These are phyloP conservation scores for Candida taoyuanica DNA, from an alignment of 805 yeast genomes.

Conservation along the genomic window DNA sequence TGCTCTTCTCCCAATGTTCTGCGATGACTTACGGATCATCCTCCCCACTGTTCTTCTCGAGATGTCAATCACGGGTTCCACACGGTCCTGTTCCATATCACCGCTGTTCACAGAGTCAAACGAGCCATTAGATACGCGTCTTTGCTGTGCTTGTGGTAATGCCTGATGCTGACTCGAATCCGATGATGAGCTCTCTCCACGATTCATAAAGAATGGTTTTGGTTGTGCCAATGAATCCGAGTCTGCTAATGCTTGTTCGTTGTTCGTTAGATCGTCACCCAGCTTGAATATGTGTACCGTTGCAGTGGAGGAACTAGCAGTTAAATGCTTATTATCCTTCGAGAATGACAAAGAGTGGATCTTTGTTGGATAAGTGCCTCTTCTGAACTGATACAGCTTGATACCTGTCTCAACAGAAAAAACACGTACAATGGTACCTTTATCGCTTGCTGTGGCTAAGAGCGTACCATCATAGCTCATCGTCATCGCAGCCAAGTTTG, in stretches of 20 bases:
- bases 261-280: constrained; percentile 29
- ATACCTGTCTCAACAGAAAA: constrained; percentile 60
- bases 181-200: constrained; percentile 23
- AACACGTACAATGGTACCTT: constrained; percentile 74
- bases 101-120: constrained; percentile 24
- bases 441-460: constrained; percentile 70
- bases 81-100: constrained; percentile 16
- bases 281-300: constrained; percentile 90
- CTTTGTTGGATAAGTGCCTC: constrained; percentile 81
- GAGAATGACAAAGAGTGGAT: constrained; percentile 77
- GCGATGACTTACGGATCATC: constrained; percentile 72
- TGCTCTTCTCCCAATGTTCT: constrained; percentile 69
- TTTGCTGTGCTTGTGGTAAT: constrained; percentile 2
- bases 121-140: constrained; percentile 25
- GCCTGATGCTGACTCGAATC: constrained; percentile 9
- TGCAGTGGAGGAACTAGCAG: constrained; percentile 85
- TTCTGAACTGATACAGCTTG: constrained; percentile 62
- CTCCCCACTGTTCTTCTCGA: constrained; percentile 70
- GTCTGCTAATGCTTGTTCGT: constrained; percentile 12
- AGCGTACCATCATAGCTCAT: constrained; percentile 61
- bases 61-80: constrained; percentile 66
- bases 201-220: constrained; percentile 8
- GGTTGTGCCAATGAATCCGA: constrained; percentile 5
- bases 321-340: constrained; percentile 58
- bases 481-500: constrained; percentile 58